phyloP scores from a whole-genome alignment of 2,329 filamentous ascomycete genomes.

The Pseudopithomyces maydicus region DNA sequence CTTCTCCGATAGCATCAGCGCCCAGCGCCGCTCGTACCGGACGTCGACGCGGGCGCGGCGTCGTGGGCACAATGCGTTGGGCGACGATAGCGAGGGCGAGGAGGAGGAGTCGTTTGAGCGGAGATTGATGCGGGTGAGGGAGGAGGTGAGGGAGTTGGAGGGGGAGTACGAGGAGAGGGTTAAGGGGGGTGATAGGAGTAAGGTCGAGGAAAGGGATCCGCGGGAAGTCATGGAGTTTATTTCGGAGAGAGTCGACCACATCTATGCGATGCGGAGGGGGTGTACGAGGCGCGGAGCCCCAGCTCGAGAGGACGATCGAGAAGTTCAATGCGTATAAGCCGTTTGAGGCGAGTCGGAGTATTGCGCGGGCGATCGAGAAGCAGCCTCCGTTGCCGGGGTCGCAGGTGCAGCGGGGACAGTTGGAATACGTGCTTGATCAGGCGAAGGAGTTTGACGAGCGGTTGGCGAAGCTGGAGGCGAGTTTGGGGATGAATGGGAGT shows the following conservation, averaged over 20 bases:
- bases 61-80: slow-evolving; percentile 66
- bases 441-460: slow-evolving; percentile 87
- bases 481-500: slow-evolving; percentile 77
- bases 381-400: slow-evolving; percentile 39
- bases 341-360: slow-evolving; percentile 30
- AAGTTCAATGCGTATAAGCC: slow-evolving; percentile 41
- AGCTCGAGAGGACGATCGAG: slow-evolving; percentile 40
- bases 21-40: slow-evolving; percentile 79
- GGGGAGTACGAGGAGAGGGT: slow-evolving; percentile 62
- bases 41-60: slow-evolving; percentile 70
- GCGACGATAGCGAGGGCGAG: slow-evolving; percentile 76
- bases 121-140: slow-evolving; percentile 79
- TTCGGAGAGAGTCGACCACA: slow-evolving; percentile 71
- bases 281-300: slow-evolving; percentile 41
- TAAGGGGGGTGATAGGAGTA: slow-evolving; percentile 48
- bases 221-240: slow-evolving; percentile 67
- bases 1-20: slow-evolving; percentile 86
- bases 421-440: slow-evolving; percentile 71
- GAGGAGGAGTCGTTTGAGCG: slow-evolving; percentile 70
- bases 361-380: slow-evolving; percentile 34
- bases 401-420: slow-evolving; percentile 37
- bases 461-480: slow-evolving; percentile 77
- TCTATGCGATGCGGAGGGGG: slow-evolving; percentile 55
- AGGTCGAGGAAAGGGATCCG: slow-evolving; percentile 47
- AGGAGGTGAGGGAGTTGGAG: slow-evolving; percentile 74